Evolutionary conservation across 805 yeast species (phyloP).

Genomic region (Candida khao-thaluensis): DNA sequence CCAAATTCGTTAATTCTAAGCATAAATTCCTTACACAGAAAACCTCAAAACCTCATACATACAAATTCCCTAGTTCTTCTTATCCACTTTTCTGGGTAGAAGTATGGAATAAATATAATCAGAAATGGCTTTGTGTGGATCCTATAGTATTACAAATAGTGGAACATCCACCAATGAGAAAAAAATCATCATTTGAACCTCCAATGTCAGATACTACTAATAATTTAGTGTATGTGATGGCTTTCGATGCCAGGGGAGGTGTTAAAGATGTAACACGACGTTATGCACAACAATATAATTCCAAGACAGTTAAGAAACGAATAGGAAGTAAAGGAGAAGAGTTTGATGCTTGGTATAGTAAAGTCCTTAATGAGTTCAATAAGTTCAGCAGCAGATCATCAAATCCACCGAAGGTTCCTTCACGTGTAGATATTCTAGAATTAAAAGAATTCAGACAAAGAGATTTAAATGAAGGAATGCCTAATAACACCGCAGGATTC

Average conservation of each 20-base stretch:
- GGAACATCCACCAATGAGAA: constrained; percentile 56
- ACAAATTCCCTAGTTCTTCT: constrained; percentile 23
- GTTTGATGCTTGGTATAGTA: constrained; percentile 61
- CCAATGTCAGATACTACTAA: constrained; percentile 58
- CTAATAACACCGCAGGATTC: constrained; percentile 78
- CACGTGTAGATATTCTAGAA: constrained; percentile 52
- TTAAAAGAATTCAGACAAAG: constrained; percentile 58
- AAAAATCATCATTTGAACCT: constrained; percentile 68
- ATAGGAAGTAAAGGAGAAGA: constrained; percentile 55
- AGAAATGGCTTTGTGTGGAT: constrained; percentile 84
- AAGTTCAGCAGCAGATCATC: no score
- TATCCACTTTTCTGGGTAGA: constrained; percentile 92
- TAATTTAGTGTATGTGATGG: constrained; percentile 70
- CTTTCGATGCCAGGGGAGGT: constrained; percentile 63
- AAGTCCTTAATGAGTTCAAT: constrained; percentile 38
- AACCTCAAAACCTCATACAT: neutral
- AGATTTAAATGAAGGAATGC: constrained; percentile 80
- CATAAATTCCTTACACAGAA: constrained; percentile 8
- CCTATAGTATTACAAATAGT: constrained; percentile 65
- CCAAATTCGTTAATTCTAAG: constrained; percentile 2
- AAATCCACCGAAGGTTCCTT: constrained; percentile 16
- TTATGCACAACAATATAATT: constrained; percentile 67
- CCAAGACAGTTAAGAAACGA: constrained; percentile 72
- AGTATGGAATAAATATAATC: constrained; percentile 76
- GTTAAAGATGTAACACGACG: constrained; percentile 84